Evolutionary conservation across 768 basidiomycete genomes (phyloP).

Genomic region (Gloeostereum incarnatum): DNA sequence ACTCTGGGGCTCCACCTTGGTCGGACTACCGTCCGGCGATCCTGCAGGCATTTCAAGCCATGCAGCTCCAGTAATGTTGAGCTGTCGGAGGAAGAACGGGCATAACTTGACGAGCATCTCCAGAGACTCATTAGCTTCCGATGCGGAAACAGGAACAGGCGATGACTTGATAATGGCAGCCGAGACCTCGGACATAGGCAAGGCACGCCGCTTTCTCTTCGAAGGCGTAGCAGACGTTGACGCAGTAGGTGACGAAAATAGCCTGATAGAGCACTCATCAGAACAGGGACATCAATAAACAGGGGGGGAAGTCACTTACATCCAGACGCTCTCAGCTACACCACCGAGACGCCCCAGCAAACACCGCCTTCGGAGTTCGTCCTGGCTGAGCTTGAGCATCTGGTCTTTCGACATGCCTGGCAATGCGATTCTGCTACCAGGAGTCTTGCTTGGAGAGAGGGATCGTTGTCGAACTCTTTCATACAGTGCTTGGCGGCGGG

Average conservation of each 20-base stretch:
- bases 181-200: constrained; percentile 59
- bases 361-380: constrained; percentile 69
- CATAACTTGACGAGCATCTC: constrained; percentile 57
- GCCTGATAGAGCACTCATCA: constrained; percentile 27
- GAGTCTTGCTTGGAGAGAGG: constrained; percentile 54
- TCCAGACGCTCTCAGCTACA: constrained; percentile 85
- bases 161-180: constrained; percentile 72
- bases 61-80: constrained; percentile 49
- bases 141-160: constrained; percentile 66
- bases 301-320: constrained; percentile 37
- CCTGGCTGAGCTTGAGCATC: constrained; percentile 63
- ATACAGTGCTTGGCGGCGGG: constrained; percentile 71
- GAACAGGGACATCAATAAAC: background rate
- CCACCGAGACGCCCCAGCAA: constrained; percentile 69
- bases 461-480: constrained; percentile 74
- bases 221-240: constrained; percentile 44
- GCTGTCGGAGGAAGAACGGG: constrained; percentile 68
- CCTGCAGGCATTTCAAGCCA: constrained; percentile 52
- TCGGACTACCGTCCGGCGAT: constrained; percentile 24
- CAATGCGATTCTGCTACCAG: constrained; percentile 25
- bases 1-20: constrained; percentile 36
- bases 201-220: constrained; percentile 58
- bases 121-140: constrained; percentile 72
- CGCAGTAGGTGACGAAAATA: constrained; percentile 56
- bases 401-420: constrained; percentile 50